Evolutionary conservation across 2,329 filamentous ascomycete genomes (phyloP).

Genomic region (Trichoderma arundinaceum): DNA sequence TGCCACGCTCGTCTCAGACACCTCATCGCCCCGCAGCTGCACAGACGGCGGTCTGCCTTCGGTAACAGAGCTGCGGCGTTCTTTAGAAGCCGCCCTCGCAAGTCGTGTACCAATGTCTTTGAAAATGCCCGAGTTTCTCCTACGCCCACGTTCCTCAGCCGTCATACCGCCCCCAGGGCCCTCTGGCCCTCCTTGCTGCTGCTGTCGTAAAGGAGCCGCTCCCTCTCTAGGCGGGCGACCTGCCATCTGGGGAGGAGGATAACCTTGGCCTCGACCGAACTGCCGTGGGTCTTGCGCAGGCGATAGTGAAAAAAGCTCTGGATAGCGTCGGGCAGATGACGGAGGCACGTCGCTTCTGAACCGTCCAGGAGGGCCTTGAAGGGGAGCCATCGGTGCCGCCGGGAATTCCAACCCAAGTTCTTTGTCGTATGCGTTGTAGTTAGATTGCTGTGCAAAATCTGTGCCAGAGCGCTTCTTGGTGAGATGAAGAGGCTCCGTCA

Average conservation of each 20-base stretch:
- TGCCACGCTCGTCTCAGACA: conserved; percentile 50
- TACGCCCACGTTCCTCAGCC: conserved; percentile 47
- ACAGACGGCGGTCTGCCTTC: conserved; percentile 33
- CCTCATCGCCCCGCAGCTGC: conserved; percentile 46
- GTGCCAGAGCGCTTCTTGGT: conserved; percentile 45
- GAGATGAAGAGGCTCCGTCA: conserved; percentile 56
- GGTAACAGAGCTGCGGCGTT: conserved; percentile 42
- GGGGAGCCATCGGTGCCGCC: conserved; percentile 31
- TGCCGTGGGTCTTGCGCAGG: conserved; percentile 24
- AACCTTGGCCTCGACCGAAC: conserved; percentile 30
- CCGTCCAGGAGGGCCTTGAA: conserved; percentile 36
- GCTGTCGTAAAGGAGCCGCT: conserved; percentile 33
- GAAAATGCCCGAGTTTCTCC: conserved; percentile 54
- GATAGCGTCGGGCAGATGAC: conserved; percentile 57
- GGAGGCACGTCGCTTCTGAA: conserved; percentile 53
- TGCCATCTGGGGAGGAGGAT: conserved; percentile 33
- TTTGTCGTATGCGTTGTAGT: conserved; percentile 55
- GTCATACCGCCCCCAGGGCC: conserved; percentile 42
- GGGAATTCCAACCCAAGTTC: conserved; percentile 51
- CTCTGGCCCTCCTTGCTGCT: conserved; percentile 3
- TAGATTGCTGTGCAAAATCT: conserved; percentile 40
- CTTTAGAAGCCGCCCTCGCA: conserved; percentile 42
- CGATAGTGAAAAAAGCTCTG: conserved; percentile 50
- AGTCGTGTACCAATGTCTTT: conserved; percentile 57
- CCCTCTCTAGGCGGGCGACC: conserved; percentile 42